Evolutionary conservation across 2,329 filamentous ascomycete genomes (phyloP).

Genomic region (Pseudogymnoascus sp.): DNA sequence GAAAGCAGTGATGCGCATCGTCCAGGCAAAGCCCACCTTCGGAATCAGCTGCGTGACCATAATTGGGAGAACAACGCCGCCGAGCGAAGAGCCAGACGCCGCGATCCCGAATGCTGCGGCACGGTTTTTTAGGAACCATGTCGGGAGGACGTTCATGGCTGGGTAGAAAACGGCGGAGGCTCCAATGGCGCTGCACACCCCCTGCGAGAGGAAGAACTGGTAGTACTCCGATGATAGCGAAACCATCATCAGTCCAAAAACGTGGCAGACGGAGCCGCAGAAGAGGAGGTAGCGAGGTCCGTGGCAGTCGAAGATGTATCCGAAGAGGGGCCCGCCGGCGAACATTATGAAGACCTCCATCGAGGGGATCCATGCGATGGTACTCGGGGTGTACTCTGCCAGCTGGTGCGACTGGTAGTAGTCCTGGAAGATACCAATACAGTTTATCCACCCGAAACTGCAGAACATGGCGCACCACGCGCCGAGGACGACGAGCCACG

Average conservation of each 20-base stretch:
- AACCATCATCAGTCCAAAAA: slow-evolving; percentile 59
- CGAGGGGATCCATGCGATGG: slow-evolving; percentile 56
- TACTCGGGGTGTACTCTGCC: slow-evolving; percentile 41
- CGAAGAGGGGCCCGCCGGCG: slow-evolving; percentile 52
- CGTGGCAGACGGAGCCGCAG: slow-evolving; percentile 46
- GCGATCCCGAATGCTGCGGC: slow-evolving; percentile 42
- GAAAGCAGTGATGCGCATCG: slow-evolving; percentile 50
- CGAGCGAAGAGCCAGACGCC: slow-evolving; percentile 42
- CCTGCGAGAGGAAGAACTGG: slow-evolving; percentile 45
- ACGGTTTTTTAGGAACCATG: slow-evolving; percentile 44
- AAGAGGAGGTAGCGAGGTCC: slow-evolving; percentile 52
- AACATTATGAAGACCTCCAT: slow-evolving; percentile 49
- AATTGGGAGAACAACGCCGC: slow-evolving; percentile 54
- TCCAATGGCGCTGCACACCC: slow-evolving; percentile 38
- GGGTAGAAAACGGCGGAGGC: slow-evolving; percentile 40
- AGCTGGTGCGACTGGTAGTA: slow-evolving; percentile 49
- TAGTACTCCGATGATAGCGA: slow-evolving; percentile 48
- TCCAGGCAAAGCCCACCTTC: slow-evolving; percentile 47
- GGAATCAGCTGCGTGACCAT: slow-evolving; percentile 50
- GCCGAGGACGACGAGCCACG: slow-evolving; percentile 51
- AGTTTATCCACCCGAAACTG: slow-evolving; percentile 45
- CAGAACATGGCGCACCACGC: slow-evolving; percentile 40
- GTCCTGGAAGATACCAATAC: slow-evolving; percentile 49
- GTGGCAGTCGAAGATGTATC: slow-evolving; percentile 55
- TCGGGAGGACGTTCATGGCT: slow-evolving; percentile 35